Percentiles rank a stretch among this genome's conserved stretches.
Conservation (phyloP, 2,329 filamentous ascomycete genomes). For the Aquanectria penicillioides region DNA sequence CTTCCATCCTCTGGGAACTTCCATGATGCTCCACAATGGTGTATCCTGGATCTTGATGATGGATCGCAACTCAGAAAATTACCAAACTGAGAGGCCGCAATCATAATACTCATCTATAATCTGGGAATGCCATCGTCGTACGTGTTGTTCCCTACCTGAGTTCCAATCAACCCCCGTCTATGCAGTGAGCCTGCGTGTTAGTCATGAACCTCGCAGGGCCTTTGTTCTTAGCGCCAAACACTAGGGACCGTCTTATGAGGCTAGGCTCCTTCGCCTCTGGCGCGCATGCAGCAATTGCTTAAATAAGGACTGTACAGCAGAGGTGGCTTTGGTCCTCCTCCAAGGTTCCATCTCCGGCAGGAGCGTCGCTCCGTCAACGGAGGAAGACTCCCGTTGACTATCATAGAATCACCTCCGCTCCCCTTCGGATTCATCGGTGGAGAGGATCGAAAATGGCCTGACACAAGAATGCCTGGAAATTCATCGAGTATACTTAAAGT, state of each 20-base stretch:
- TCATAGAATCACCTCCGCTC: slow-evolving; percentile 9
- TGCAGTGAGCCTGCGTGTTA: too few species aligned
- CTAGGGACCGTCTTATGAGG: background rate
- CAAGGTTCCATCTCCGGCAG: slow-evolving; percentile 17
- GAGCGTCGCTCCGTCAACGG: slow-evolving; percentile 1
- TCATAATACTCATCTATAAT: too few species aligned
- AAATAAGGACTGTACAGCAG: background rate
- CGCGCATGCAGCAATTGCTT: background rate
- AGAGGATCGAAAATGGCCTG: background rate
- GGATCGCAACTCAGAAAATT: too few species aligned
- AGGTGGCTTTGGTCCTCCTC: slow-evolving; percentile 3
- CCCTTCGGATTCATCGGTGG: slow-evolving; percentile 5
- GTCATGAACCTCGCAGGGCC: too few species aligned
- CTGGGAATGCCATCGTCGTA: too few species aligned
- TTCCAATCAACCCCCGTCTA: too few species aligned
- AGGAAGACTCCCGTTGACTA: background rate
- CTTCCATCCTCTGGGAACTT: too few species aligned
- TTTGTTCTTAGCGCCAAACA: background rate
- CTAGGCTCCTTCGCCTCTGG: background rate
- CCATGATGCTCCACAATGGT: too few species aligned
- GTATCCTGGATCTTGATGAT: too few species aligned
- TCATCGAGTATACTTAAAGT: background rate
- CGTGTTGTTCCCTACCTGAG: too few species aligned
- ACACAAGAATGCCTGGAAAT: background rate
- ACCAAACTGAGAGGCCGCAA: too few species aligned